A percentile compares a stretch with the other conserved stretches of the same genome.
These are phyloP conservation scores for Pascua sp. DNA, from an alignment of 1,284 basidiomycete genomes.

Conservation along the genomic window DNA sequence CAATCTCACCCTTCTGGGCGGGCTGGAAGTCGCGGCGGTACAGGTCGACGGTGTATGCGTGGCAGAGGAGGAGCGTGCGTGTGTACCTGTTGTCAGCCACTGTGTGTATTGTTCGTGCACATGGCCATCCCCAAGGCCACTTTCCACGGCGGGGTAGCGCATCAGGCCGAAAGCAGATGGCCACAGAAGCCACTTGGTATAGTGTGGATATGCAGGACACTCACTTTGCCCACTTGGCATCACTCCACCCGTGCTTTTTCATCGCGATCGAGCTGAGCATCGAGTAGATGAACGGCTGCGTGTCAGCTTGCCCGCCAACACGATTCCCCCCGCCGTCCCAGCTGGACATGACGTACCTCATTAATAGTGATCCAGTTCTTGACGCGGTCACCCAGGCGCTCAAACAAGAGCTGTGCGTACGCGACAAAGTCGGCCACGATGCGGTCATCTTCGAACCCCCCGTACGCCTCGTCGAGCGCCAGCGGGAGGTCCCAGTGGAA, in stretches of 20 bases:
- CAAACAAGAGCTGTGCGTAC: conserved; percentile 66
- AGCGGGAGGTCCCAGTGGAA: conserved; percentile 66
- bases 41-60: conserved; percentile 27
- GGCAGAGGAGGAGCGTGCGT: conserved; percentile 20
- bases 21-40: conserved; percentile 24
- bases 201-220: too few species aligned
- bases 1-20: conserved; percentile 25
- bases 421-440: conserved; percentile 59
- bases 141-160: too few species aligned
- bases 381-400: conserved; percentile 67
- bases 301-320: too few species aligned
- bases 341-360: conserved; percentile 23
- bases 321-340: not conserved
- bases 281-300: conserved; percentile 23
- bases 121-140: too few species aligned
- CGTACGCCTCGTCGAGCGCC: conserved; percentile 63
- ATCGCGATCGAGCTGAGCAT: conserved; percentile 7
- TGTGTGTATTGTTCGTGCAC: too few species aligned
- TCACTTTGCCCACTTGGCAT: conserved; percentile 5
- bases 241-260: conserved; percentile 6
- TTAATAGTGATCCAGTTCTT: conserved; percentile 60
- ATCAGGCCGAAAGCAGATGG: too few species aligned
- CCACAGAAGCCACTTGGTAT: too few species aligned
- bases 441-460: conserved; percentile 56
- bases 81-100: conserved; percentile 3